Percentiles rank a stretch among this genome's conserved stretches.
Conservation (phyloP, 306 rosid genomes). For the Carpinus fangiana region DNA sequence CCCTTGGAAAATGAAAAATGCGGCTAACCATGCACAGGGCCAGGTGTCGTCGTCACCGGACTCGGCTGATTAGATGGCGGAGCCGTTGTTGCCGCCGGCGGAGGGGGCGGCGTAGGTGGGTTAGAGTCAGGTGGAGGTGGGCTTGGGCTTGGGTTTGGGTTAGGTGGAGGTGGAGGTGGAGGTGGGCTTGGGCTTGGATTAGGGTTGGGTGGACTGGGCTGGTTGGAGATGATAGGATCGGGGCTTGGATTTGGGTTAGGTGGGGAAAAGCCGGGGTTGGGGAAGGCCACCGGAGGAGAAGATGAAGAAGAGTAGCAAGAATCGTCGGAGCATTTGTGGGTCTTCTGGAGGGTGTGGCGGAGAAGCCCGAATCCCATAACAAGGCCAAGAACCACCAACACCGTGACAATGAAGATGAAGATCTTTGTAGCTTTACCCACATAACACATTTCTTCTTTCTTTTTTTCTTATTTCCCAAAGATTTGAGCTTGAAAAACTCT, state of each 20-base stretch:
- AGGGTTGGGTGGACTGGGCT: constrained; percentile 39
- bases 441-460: constrained; percentile 58
- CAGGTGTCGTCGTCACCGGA: constrained; percentile 40
- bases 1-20: constrained; percentile 12
- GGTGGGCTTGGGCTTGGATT: constrained; percentile 21
- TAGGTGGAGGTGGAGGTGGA: constrained; percentile 22
- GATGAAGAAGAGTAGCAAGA: constrained; percentile 36
- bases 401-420: constrained; percentile 92
- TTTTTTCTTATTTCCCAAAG: not conserved
- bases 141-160: constrained; percentile 18
- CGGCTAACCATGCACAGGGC: constrained; percentile 56
- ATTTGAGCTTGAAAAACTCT: constrained; percentile 4
- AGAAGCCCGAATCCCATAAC: constrained; percentile 65
- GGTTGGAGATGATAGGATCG: constrained; percentile 34
- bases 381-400: constrained; percentile 63
- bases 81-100: constrained; percentile 28
- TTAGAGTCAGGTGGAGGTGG: constrained; percentile 24
- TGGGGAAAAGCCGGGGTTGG: constrained; percentile 43
- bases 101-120: constrained; percentile 27
- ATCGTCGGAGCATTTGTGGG: constrained; percentile 52
- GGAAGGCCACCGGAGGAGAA: constrained; percentile 43
- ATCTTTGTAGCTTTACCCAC: constrained; percentile 99
- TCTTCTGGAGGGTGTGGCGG: constrained; percentile 45
- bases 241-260: constrained; percentile 19
- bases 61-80: constrained; percentile 58